Base-by-base conservation (phyloP, 2,329 filamentous ascomycete species). In the Aspergillus neoniger region DNA sequence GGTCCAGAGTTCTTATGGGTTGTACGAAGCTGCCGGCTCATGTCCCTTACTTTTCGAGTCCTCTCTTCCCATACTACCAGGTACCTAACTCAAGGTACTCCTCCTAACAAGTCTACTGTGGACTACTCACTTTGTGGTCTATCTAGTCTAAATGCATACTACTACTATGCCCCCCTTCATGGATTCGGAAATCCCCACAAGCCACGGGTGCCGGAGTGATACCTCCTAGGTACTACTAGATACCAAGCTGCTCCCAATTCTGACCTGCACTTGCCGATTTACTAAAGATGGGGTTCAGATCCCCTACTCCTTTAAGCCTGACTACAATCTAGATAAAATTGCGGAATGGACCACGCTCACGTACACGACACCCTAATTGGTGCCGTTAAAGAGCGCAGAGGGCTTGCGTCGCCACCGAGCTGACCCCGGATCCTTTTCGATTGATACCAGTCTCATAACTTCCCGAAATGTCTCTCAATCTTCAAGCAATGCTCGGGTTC, bases 1-100 rank as follows among this genome's bases (percentile, higher is more conserved):
- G 14, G 48, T 62, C 36, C 41, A 48, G 28, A 39, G 23, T 52
- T 66, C 60, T 66, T 58, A 67, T 38, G 50, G 61, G 61, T 60
- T 53, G 58, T 30, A 10, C 52, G 38, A 52, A 52, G 36, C 49
- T 32, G 36, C 28, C n/a, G 19, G 19, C 19, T 21, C 28, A 39
- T 30, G 57, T 58, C 62, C 60, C 57, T 63, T 62, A 60, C 60
- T 64, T 53, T 36, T 44, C 41, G 41, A 44, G 41, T 44, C 41
- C 10, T 19, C 21, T 39, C 6, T 10, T n/a, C 51, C 43, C 49
- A 17, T 55, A 30, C 9, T 30, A 30, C 9, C 10, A 30, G 28
- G 28, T 30, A 30, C 7, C 25, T 28, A 28, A 28, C 28, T 30
- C 28, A 12, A 30, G 28, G 28, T 30, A 36, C 15, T 19, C 25